Percentiles rank a stretch among this genome's conserved stretches.
These are phyloP conservation scores for Fraxinus cuspidata DNA, from an alignment of 257 asterid genomes.

Conservation along the genomic window DNA sequence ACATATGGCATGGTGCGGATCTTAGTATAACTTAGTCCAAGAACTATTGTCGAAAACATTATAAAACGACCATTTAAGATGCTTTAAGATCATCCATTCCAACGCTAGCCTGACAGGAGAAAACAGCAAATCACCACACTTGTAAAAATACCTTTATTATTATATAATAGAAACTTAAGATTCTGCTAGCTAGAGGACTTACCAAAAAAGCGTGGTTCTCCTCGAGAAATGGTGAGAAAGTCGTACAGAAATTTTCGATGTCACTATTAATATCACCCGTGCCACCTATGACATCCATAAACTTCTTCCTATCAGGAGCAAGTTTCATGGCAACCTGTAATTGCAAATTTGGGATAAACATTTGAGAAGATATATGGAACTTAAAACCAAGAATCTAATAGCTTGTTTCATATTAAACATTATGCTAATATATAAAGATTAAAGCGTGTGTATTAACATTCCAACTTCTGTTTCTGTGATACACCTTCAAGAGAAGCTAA, in stretches of 20 bases:
- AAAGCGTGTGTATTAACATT: background rate
- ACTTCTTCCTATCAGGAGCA: constrained; percentile 98
- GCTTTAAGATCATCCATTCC: constrained; percentile 95
- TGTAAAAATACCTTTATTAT: too few relatives aligned
- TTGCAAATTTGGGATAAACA: constrained; percentile 15
- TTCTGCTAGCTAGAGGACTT: constrained; percentile 29
- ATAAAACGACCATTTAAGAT: constrained; percentile 40
- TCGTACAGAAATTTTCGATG: constrained; percentile 73
- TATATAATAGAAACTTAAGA: background rate
- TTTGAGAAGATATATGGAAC: constrained; percentile 11
- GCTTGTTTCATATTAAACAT: background rate
- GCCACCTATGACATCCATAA: constrained; percentile 78
- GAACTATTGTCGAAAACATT: constrained; percentile 14
- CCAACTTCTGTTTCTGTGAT: background rate
- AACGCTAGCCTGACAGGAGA: constrained; percentile 72
- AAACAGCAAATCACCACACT: constrained; percentile 15
- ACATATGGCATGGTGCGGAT: constrained; percentile 5
- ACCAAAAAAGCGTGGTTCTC: constrained; percentile 99
- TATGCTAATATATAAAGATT: background rate
- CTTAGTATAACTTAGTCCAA: constrained; percentile 6
- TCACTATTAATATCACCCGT: constrained; percentile 72
- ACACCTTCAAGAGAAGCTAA: background rate
- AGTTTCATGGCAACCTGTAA: constrained; percentile 96
- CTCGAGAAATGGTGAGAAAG: constrained; percentile 77
- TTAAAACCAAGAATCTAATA: constrained; percentile 1